A percentile compares a stretch with the other conserved stretches of the same genome.
phyloP scores from a whole-genome alignment of 1,284 basidiomycete species.

The Sanghuangporus baumii region DNA sequence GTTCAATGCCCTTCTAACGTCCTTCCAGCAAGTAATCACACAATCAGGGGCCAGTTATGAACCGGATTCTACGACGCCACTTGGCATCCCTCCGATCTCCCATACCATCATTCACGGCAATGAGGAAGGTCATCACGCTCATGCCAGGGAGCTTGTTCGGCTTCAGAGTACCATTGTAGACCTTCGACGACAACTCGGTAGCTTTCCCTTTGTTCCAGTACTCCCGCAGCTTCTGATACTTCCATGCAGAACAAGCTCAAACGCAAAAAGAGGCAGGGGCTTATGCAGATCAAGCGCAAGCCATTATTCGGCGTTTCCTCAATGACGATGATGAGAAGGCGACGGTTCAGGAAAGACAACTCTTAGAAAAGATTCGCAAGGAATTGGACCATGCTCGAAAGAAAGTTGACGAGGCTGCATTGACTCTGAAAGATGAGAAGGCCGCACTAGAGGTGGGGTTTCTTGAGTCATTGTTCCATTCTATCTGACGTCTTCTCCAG shows the following conservation, averaged over 20 bases:
- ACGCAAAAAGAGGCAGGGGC: constrained; percentile 36
- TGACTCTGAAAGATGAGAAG: constrained; percentile 61
- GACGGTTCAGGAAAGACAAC: constrained; percentile 49
- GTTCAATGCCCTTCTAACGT: constrained; percentile 41
- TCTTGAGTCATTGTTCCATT: background rate
- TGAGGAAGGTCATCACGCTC: background rate
- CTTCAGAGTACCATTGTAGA: constrained; percentile 41
- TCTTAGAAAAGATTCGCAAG: constrained; percentile 42
- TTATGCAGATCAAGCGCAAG: constrained; percentile 23
- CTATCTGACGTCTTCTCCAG: constrained; percentile 23
- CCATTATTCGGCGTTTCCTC: constrained; percentile 26
- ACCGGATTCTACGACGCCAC: constrained; percentile 24
- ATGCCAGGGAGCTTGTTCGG: constrained; percentile 36
- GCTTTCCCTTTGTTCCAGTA: constrained; percentile 16
- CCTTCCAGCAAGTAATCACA: constrained; percentile 34
- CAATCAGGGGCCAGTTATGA: constrained; percentile 20
- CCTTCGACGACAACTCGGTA: constrained; percentile 56
- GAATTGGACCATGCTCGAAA: constrained; percentile 65
- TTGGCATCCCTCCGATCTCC: constrained; percentile 8
- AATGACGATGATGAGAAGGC: constrained; percentile 47
- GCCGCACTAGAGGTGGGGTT: constrained; percentile 56
- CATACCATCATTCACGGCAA: background rate
- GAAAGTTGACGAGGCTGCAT: constrained; percentile 58
- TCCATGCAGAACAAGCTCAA: constrained; percentile 39
- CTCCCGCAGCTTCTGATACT: background rate